Percentiles rank a stretch among this genome's conserved stretches.
phyloP scores from a whole-genome alignment of 306 rosid genomes.

The Arachis stenosperma region DNA sequence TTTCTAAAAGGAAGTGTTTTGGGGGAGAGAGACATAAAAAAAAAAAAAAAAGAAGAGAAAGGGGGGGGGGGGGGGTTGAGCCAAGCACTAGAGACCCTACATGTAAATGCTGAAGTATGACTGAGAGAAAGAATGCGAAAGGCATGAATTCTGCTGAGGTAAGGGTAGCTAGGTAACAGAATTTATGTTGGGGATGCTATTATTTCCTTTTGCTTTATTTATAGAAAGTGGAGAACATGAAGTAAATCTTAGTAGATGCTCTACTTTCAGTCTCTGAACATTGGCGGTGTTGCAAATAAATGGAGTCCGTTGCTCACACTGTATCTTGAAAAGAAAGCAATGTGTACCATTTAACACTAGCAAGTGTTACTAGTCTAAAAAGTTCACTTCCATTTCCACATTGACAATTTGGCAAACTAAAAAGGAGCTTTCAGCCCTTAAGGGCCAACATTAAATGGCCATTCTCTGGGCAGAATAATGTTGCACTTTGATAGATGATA shows the following conservation, averaged over 20 bases:
- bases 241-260: constrained; percentile 4
- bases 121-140: too few relatives aligned
- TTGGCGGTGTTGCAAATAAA: neutral
- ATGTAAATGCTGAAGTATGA: too few relatives aligned
- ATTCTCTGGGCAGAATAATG: constrained; percentile 29
- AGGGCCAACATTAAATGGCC: constrained; percentile 6
- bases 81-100: too few relatives aligned
- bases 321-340: constrained; percentile 2
- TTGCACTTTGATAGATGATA: constrained; percentile 12
- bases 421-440: constrained; percentile 1
- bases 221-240: constrained; percentile 26
- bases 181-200: neutral
- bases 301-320: constrained; percentile 9
- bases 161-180: too few relatives aligned
- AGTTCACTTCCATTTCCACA: neutral
- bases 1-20: neutral
- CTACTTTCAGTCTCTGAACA: constrained; percentile 3
- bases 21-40: too few relatives aligned
- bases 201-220: constrained; percentile 13
- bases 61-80: too few relatives aligned
- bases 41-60: too few relatives aligned
- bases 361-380: neutral
- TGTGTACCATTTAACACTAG: neutral
- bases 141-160: too few relatives aligned
- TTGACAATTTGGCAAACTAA: constrained; percentile 3